phyloP scores from a whole-genome alignment of 129 eudicot genomes.

The Apium graveolens region DNA sequence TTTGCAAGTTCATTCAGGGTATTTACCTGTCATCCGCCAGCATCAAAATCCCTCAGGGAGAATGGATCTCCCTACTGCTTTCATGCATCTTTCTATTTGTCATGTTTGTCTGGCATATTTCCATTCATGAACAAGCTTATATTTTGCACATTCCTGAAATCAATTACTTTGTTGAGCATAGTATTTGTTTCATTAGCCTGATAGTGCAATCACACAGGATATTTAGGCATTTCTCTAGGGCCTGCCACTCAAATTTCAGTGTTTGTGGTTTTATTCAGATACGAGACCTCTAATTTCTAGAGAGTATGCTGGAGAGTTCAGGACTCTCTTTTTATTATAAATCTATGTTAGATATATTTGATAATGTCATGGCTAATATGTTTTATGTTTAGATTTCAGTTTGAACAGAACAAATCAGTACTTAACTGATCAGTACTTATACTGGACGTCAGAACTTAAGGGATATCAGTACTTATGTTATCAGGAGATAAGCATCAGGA shows the following conservation, averaged over 20 bases:
- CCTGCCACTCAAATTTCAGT: slow-evolving; percentile 61
- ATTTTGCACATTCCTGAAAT: background rate
- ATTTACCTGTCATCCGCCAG: slow-evolving; percentile 57
- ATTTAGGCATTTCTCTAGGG: slow-evolving; percentile 57
- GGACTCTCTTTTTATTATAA: too few relatives aligned
- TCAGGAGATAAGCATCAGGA: too few relatives aligned
- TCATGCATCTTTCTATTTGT: slow-evolving; percentile 50
- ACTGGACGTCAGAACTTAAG: too few relatives aligned
- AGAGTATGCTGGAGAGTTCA: too few relatives aligned
- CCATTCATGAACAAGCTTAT: slow-evolving; percentile 88
- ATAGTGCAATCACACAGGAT: slow-evolving; percentile 21
- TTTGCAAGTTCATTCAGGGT: slow-evolving; percentile 64
- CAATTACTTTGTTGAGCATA: background rate
- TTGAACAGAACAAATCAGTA: too few relatives aligned
- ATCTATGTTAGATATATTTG: too few relatives aligned
- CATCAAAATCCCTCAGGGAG: slow-evolving; percentile 84
- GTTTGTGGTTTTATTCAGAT: slow-evolving; percentile 82
- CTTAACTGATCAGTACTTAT: too few relatives aligned
- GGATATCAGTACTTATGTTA: too few relatives aligned
- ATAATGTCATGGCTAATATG: too few relatives aligned
- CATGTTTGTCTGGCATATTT: slow-evolving; percentile 70
- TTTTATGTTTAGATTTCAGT: too few relatives aligned
- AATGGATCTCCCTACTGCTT: slow-evolving; percentile 80
- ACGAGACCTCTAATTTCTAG: too few relatives aligned
- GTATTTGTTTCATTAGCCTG: background rate